Percentiles rank a stretch among this genome's conserved stretches.
phyloP scores from a whole-genome alignment of 2,329 filamentous ascomycete species.

The Arthrobotrys pseudoclavata region DNA sequence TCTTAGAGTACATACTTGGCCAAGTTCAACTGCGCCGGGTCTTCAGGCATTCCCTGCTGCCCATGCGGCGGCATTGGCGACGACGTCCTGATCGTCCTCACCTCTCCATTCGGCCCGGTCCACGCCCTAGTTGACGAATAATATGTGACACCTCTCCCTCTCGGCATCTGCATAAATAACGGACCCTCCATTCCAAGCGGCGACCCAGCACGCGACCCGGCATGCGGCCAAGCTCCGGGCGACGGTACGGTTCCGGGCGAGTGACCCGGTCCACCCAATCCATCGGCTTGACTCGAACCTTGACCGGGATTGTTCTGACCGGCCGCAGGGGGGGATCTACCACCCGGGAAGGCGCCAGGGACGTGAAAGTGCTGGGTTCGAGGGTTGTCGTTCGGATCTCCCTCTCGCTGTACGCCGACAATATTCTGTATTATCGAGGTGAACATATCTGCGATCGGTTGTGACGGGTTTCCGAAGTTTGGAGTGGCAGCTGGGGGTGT shows the following conservation, averaged over 20 bases:
- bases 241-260: slow-evolving; percentile 14
- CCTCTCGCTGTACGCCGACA: slow-evolving; percentile 26
- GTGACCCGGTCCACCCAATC: slow-evolving; percentile 32
- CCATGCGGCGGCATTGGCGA: slow-evolving; percentile 53
- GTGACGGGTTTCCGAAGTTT: slow-evolving; percentile 43
- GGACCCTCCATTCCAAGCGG: slow-evolving; percentile 36
- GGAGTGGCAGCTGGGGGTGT: slow-evolving; percentile 37
- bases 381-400: slow-evolving; percentile 6
- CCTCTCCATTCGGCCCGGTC: slow-evolving; percentile 52
- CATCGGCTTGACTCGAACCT: slow-evolving; percentile 47
- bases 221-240: slow-evolving; percentile 20
- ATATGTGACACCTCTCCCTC: slow-evolving; percentile 45
- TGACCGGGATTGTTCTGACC: slow-evolving; percentile 47
- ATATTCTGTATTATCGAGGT: slow-evolving; percentile 59
- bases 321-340: slow-evolving; percentile 27
- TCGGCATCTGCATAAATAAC: slow-evolving; percentile 50
- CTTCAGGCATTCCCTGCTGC: slow-evolving; percentile 11
- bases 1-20: slow-evolving; percentile 30
- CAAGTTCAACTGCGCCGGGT: slow-evolving; percentile 28
- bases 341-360: slow-evolving; percentile 25
- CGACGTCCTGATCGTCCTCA: slow-evolving; percentile 49
- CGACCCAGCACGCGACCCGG: slow-evolving; percentile 27
- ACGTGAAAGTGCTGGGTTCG: neutral
- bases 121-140: slow-evolving; percentile 56
- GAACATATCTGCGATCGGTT: slow-evolving; percentile 53